phyloP scores from a whole-genome alignment of 1,284 basidiomycete genomes.

The Flammula alnicola region DNA sequence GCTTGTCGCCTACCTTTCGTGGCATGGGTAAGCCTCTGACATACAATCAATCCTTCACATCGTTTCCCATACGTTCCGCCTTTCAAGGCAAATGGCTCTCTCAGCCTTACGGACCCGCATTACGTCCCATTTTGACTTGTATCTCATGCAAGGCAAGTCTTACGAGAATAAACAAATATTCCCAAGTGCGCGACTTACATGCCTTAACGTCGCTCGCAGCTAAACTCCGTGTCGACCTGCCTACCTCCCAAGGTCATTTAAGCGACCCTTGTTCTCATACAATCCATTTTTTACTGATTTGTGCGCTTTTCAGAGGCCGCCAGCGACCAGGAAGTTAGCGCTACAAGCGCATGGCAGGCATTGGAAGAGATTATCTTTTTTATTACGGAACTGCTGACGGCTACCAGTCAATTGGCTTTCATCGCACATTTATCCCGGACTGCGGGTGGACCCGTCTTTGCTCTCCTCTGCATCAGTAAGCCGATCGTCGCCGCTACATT shows the following conservation, averaged over 20 bases:
- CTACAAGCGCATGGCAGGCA: conserved; percentile 29
- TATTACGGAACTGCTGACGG: conserved; percentile 22
- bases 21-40: conserved; percentile 15
- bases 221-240: conserved; percentile 11
- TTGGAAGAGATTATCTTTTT: conserved; percentile 27
- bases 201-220: too few species aligned
- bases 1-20: conserved; percentile 8
- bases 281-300: too few species aligned
- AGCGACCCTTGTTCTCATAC: not conserved
- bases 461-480: conserved; percentile 30
- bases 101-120: conserved; percentile 8
- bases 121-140: conserved; percentile 11
- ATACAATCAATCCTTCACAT: too few species aligned
- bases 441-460: conserved; percentile 32
- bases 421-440: conserved; percentile 31
- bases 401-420: conserved; percentile 29
- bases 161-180: too few species aligned
- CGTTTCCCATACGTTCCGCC: too few species aligned
- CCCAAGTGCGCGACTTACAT: too few species aligned
- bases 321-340: conserved; percentile 21
- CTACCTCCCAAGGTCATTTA: not conserved
- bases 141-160: conserved; percentile 9
- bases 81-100: not conserved
- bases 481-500: conserved; percentile 24
- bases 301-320: too few species aligned